Base-by-base conservation (phyloP, 176 grass and related monocot species). In the Oryza brachyantha region DNA sequence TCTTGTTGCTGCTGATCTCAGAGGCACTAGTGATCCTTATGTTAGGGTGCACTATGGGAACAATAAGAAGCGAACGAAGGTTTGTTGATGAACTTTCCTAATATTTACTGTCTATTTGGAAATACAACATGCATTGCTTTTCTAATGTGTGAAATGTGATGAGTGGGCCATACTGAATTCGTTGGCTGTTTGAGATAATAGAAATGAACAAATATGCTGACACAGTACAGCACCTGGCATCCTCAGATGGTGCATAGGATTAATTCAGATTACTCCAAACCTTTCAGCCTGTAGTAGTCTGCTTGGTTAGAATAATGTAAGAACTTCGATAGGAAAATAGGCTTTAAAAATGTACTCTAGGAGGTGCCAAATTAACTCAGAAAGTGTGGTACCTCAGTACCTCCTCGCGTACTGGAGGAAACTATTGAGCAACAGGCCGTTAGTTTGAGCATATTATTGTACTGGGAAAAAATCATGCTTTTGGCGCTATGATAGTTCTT, bases 21-120 rank as follows among this genome's bases (percentile, higher is more conserved):
- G 96, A 76, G 96, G 96, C 66, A 99, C 96, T 31, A 99, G 96
- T 68, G 92, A 99, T 86, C 96, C 96, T 40, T 99, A 87, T 82
- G 90, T 99, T 31, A 91, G 90, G 86, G 86, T 93, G 37, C 90
- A 93, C 24, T 95, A 95, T 76, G 96, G 96, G 74, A 99, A 88
- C 52, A 89, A 78, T 4, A 99, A 93, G 84, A 95, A 89, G 81
- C 90, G 86, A 70, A 99, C 96, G 12, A 99, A 99, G 90, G 96
- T 93, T 39, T 14, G 70, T 38, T 70, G 31, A 41, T 39, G 1
- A 64, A 35, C 25, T 41, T n/a, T 45, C 2, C 21, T 64, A 14
- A 34, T 10, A 13, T 83, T 58, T 29, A 39, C 27, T 58, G 50
- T 61, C 5, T 73, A 40, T 35, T 68, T 61, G 43, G 11, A 70